Conservation (phyloP, 2,329 filamentous ascomycete species). For the Arachnomyces sp. region DNA sequence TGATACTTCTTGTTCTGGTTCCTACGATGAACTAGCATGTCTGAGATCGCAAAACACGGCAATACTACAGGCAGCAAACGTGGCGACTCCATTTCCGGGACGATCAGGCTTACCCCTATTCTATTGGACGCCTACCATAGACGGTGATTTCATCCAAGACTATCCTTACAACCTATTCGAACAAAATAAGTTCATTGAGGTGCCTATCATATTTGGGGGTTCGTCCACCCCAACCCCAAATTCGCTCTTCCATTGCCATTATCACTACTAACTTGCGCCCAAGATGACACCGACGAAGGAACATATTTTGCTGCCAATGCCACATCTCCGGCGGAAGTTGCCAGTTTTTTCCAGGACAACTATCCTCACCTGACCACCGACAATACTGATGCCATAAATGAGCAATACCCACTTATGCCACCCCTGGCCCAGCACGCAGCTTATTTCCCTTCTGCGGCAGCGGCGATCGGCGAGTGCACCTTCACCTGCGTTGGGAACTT, state of each 20-base stretch:
- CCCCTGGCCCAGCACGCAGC: no score
- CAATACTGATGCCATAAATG: constrained; percentile 45
- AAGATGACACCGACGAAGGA: constrained; percentile 41
- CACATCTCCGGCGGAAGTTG: constrained; percentile 38
- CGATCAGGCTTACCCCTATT: constrained; percentile 36
- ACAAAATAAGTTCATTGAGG: constrained; percentile 45
- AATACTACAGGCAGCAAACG: no score
- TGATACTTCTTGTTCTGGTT: no score
- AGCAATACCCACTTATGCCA: no score
- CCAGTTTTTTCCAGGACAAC: constrained; percentile 49
- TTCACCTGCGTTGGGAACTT: no score
- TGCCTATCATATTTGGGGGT: constrained; percentile 48
- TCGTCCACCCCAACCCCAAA: no score
- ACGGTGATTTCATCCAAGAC: constrained; percentile 46
- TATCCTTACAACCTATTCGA: constrained; percentile 44
- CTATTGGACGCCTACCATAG: constrained; percentile 50
- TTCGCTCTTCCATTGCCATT: no score
- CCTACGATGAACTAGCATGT: no score
- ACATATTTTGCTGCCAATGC: constrained; percentile 41
- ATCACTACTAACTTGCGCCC: no score
- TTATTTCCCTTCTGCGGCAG: no score
- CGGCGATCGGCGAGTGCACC: no score
- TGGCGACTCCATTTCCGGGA: constrained; percentile 36
- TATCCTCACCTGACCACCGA: constrained; percentile 46
- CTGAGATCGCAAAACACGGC: no score